phyloP scores from a whole-genome alignment of 495 filamentous ascomycete species.

The Xylaria nigripes region DNA sequence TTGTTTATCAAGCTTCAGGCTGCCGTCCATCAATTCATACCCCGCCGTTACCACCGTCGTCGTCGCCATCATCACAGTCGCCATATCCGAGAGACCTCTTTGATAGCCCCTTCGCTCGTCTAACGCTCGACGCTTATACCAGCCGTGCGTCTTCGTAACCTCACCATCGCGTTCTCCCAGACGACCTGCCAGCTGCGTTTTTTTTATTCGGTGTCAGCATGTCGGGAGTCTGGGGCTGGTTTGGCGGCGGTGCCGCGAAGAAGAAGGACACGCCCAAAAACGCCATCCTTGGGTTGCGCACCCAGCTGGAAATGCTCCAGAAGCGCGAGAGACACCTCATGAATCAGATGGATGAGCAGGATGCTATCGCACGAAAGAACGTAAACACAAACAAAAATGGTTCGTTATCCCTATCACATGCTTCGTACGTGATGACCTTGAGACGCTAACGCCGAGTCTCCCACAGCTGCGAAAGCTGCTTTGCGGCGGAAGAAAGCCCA shows the following conservation, averaged over 20 bases:
- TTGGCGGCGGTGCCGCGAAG: conserved; percentile 71
- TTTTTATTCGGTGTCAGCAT: conserved; percentile 26
- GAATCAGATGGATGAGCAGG: conserved; percentile 88
- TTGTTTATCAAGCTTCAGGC: background rate
- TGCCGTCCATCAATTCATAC: conserved; percentile 4
- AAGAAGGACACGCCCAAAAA: conserved; percentile 93
- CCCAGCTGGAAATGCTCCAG: conserved; percentile 93
- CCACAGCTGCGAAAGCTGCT: conserved; percentile 77
- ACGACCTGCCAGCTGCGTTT: background rate
- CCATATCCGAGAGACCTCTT: background rate
- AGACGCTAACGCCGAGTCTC: background rate
- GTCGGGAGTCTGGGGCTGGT: conserved; percentile 74
- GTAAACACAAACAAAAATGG: conserved; percentile 84
- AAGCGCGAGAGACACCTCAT: conserved; percentile 91
- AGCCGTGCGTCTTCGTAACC: background rate
- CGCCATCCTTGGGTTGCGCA: conserved; percentile 81
- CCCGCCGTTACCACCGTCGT: conserved; percentile 3
- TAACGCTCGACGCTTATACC: background rate
- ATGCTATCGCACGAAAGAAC: conserved; percentile 82
- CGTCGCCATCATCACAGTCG: background rate
- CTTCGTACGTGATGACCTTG: background rate
- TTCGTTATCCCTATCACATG: conserved; percentile 38
- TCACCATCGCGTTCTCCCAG: background rate
- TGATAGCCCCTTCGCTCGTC: background rate
- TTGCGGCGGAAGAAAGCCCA: conserved; percentile 90